A percentile compares a stretch with the other conserved stretches of the same genome.
These are phyloP conservation scores for Neofusicoccum sp. DNA, from an alignment of 2,329 filamentous ascomycete genomes.

Conservation along the genomic window DNA sequence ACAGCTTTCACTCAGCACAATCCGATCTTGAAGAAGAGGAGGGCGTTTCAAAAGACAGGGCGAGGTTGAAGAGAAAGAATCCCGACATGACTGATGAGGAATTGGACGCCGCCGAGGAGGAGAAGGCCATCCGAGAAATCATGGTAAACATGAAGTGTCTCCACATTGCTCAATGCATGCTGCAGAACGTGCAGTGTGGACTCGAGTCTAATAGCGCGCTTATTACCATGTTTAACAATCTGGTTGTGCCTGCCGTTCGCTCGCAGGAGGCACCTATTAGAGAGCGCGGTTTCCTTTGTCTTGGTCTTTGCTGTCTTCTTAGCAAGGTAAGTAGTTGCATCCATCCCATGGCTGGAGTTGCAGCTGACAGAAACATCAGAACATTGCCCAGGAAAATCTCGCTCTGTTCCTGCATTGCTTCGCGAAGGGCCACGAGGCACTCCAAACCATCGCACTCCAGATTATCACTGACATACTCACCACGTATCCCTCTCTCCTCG, in stretches of 20 bases:
- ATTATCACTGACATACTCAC: conserved; percentile 92
- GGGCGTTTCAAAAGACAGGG: conserved; percentile 48
- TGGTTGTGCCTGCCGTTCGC: conserved; percentile 91
- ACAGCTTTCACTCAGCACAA: conserved; percentile 90
- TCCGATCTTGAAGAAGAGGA: conserved; percentile 75
- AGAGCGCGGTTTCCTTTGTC: conserved; percentile 82
- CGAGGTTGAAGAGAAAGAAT: conserved; percentile 39
- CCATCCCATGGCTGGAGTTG: too few relatives aligned
- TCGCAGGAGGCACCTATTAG: conserved; percentile 90
- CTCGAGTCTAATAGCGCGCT: conserved; percentile 86
- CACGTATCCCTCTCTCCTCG: conserved; percentile 77
- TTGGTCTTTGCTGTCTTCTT: conserved; percentile 87
- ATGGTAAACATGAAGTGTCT: conserved; percentile 98
- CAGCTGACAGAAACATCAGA: conserved; percentile 42
- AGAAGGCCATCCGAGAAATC: conserved; percentile 80
- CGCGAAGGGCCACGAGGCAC: conserved; percentile 81
- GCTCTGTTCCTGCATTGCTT: conserved; percentile 95
- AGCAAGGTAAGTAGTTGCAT: conserved; percentile 63
- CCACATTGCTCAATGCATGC: conserved; percentile 95
- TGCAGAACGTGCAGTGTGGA: conserved; percentile 85
- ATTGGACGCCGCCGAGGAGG: conserved; percentile 46
- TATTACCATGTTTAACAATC: conserved; percentile 97
- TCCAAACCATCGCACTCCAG: conserved; percentile 87
- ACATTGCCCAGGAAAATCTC: conserved; percentile 87
- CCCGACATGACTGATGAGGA: conserved; percentile 62